These are phyloP conservation scores for Arthroderma uncinatum DNA, from an alignment of 2,329 filamentous ascomycete genomes.

Conservation along the genomic window DNA sequence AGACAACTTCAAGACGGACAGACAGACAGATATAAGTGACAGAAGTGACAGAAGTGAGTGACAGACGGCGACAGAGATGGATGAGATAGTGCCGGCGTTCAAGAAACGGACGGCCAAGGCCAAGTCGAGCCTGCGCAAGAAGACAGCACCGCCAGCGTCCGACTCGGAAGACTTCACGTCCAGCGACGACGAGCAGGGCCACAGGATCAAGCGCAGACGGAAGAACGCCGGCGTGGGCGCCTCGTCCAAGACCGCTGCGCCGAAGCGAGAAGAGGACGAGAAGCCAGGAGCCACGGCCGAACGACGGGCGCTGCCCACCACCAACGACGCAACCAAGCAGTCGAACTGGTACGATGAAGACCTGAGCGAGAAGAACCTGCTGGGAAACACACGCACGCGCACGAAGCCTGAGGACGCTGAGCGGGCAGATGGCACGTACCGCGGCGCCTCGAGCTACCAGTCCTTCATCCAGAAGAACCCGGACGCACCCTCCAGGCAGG, in stretches of 20 bases:
- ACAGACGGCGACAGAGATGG: too few species aligned
- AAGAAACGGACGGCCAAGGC: slow-evolving; percentile 73
- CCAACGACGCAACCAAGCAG: slow-evolving; percentile 78
- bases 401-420: slow-evolving; percentile 14
- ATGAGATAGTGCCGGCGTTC: slow-evolving; percentile 40
- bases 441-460: slow-evolving; percentile 59
- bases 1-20: not conserved
- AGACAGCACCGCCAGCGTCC: slow-evolving; percentile 60
- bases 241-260: slow-evolving; percentile 38
- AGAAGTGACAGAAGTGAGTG: too few species aligned
- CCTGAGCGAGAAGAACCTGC: slow-evolving; percentile 39
- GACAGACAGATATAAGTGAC: too few species aligned
- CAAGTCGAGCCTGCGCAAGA: slow-evolving; percentile 69
- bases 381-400: slow-evolving; percentile 24
- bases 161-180: slow-evolving; percentile 57
- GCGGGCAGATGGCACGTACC: slow-evolving; percentile 58
- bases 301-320: slow-evolving; percentile 20
- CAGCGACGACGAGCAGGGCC: slow-evolving; percentile 66
- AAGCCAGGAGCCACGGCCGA: slow-evolving; percentile 51
- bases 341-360: slow-evolving; percentile 80
- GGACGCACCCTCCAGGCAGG: slow-evolving; percentile 54
- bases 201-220: slow-evolving; percentile 65
- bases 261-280: slow-evolving; percentile 41
- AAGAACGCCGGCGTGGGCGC: slow-evolving; percentile 58
- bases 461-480: slow-evolving; percentile 73